Base-by-base conservation (phyloP, 805 yeast genomes). In the Lachancea nothofagi region DNA sequence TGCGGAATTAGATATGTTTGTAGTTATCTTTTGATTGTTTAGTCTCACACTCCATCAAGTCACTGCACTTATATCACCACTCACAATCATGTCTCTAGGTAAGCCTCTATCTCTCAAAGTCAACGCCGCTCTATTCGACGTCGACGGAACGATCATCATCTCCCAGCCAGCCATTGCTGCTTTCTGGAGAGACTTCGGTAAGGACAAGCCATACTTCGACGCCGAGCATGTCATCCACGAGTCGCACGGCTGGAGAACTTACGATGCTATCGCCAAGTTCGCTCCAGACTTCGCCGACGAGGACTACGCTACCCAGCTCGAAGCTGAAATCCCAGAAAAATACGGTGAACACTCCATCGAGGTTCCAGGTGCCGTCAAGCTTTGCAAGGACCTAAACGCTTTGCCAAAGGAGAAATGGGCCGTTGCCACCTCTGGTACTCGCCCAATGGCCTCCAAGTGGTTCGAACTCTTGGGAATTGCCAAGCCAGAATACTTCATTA, bases 91-190 rank as follows among this genome's bases (percentile, higher is more conserved):
- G 40, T 39, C 39, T 36, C 40, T 38, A 51, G 56, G 35, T 44
- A 54, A 28, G 51, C 56, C 50, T 61, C 64, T 33, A 41, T 60
- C 33, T 38, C 42, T 66, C 23, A 59, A 58, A 36, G 63, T 70
- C 35, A 61, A 70, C 50, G 76, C 76, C 28, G 66, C 73, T 48
- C 74, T 83, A 47, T 86, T 86, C 64, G 95, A 86, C 65, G 78
- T 88, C 38, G 95, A 86, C 60, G 95, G 95, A 39, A 86, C 95
- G 21, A 69, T 86, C 56, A 86, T 86, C 58, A 78, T 82, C 61
- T 83, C 94, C 29, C 85, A 89, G 44, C 78, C 77, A 40, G 86
- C 93, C 43, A 84, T 85, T 46, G 86, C 83, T 55, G 82, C 78
- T 54, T 78, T 84, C 67, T 86, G 95, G 95, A 75, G 74, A 54